phyloP scores from a whole-genome alignment of 2,329 filamentous ascomycete genomes.

The Fusarium sp. region DNA sequence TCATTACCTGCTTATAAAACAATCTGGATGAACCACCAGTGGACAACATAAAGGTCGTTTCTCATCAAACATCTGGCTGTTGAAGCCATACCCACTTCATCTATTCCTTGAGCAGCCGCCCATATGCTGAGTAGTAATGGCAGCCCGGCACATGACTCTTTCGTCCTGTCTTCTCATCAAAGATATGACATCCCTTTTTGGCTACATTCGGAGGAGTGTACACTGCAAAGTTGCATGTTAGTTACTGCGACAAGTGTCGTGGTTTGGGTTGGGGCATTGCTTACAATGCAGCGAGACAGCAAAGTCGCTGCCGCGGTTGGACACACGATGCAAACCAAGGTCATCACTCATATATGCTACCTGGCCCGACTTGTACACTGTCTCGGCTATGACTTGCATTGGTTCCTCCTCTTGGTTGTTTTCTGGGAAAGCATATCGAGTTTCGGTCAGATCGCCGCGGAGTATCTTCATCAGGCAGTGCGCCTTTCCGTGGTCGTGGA shows the following conservation, averaged over 20 bases:
- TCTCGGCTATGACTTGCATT: constrained; percentile 73
- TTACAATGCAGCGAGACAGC: constrained; percentile 85
- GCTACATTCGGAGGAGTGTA: constrained; percentile 93
- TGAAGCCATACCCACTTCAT: constrained; percentile 1
- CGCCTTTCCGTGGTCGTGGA: constrained; percentile 89
- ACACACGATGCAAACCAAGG: constrained; percentile 85
- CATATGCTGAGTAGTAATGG: constrained; percentile 76
- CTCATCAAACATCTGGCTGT: constrained; percentile 29
- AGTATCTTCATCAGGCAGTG: constrained; percentile 95
- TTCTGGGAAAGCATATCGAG: constrained; percentile 79
- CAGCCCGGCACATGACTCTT: constrained; percentile 76
- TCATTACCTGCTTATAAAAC: constrained; percentile 5
- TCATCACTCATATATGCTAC: constrained; percentile 94
- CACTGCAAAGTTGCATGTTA: constrained; percentile 59
- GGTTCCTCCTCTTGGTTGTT: constrained; percentile 60
- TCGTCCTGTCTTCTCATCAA: constrained; percentile 80
- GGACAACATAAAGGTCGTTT: constrained; percentile 33
- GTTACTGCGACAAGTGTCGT: constrained; percentile 48
- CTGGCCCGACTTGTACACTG: constrained; percentile 73
- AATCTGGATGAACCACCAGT: constrained; percentile 9
- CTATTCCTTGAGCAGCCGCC: constrained; percentile 58
- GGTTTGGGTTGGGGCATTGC: constrained; percentile 43
- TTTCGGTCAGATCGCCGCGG: constrained; percentile 81
- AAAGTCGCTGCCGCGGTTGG: constrained; percentile 78
- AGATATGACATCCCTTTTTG: constrained; percentile 82